These are phyloP conservation scores for Aspergillus floridensis DNA, from an alignment of 2,329 filamentous ascomycete genomes.

Conservation along the genomic window DNA sequence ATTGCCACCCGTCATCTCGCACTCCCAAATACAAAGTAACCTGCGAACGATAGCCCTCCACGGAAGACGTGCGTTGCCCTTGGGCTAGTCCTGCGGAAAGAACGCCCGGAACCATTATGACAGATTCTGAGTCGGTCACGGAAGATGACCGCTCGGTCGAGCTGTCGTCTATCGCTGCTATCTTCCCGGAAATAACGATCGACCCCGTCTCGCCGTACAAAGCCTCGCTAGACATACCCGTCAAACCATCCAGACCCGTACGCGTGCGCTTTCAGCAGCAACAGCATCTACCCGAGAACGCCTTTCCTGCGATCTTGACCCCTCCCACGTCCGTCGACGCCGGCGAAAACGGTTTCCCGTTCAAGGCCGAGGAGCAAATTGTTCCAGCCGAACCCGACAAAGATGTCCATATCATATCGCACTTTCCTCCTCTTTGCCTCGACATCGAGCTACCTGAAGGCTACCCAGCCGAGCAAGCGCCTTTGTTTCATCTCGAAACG, in stretches of 20 bases:
- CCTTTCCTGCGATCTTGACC: conserved; percentile 36
- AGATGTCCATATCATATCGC: conserved; percentile 49
- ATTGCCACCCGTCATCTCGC: conserved; percentile 14
- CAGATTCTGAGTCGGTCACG: conserved; percentile 30
- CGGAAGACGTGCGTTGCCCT: background rate
- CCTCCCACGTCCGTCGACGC: conserved; percentile 44
- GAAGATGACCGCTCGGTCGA: conserved; percentile 61
- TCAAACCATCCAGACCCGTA: conserved; percentile 55
- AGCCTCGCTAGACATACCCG: conserved; percentile 55
- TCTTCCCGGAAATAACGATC: conserved; percentile 59
- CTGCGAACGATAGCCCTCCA: background rate
- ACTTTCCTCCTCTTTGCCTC: conserved; percentile 57
- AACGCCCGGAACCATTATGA: conserved; percentile 27
- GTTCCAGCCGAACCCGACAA: conserved; percentile 18
- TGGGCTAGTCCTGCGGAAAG: background rate
- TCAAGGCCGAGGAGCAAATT: conserved; percentile 18
- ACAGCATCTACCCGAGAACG: conserved; percentile 31
- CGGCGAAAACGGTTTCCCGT: conserved; percentile 18
- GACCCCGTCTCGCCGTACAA: conserved; percentile 47
- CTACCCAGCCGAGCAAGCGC: conserved; percentile 56
- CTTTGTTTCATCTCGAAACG: conserved; percentile 50
- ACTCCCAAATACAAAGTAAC: background rate
- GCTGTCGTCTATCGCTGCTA: conserved; percentile 58
- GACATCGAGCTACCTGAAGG: conserved; percentile 52
- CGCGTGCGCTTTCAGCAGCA: conserved; percentile 43